Evolutionary conservation across 768 basidiomycete genomes (phyloP), one percentile per base, ranked within the genome.

Genomic region (Psilocybe subaeruginosa): DNA sequence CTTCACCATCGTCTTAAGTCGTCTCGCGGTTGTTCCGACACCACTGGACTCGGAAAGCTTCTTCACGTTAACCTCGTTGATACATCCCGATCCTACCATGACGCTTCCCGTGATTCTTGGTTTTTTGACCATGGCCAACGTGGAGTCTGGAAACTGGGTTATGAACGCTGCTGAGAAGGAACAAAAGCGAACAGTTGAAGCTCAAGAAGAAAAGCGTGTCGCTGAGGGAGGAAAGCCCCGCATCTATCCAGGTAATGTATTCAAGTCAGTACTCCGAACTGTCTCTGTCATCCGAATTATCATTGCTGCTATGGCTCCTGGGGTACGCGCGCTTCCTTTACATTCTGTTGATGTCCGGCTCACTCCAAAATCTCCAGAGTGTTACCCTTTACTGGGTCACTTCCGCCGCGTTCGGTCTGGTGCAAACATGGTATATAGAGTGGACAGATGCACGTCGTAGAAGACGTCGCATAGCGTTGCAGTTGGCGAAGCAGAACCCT

Each of bases 21-120:
- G 80, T 30, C 76, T 86, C 16, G 84, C 89, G 0, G 73, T 80
- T 58, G 73, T 83, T 37, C 82, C 82, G 9, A 89, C 90, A 11
- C 89, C 86, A 8, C 82, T 93, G 62, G 90, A 91, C 74, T 84
- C 88, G 1, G 92, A 94, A 71, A 82, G 89, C 6, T 91, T 93
- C 74, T 70, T 92, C 39, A 89, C 90, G 0, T 80, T 94, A 39
- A 83, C 89, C 4, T 86, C 88, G 3, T 76, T 93, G 52, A 77
- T 85, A 9, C 87, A 89, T 69, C 78, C 88, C 8, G 92, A 94
- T 70, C 82, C 89, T 30, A 91, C 91, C 0, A 82, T 82, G 68
- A 75, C 83, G 11, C 71, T 93, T 1, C 92, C 92, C 2, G 85
- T 93, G 54, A 74, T 83, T 2, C 78, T 93, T 19, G 92, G 92